phyloP scores from a whole-genome alignment of 345 rosid species.

The Aquilaria malaccensis region DNA sequence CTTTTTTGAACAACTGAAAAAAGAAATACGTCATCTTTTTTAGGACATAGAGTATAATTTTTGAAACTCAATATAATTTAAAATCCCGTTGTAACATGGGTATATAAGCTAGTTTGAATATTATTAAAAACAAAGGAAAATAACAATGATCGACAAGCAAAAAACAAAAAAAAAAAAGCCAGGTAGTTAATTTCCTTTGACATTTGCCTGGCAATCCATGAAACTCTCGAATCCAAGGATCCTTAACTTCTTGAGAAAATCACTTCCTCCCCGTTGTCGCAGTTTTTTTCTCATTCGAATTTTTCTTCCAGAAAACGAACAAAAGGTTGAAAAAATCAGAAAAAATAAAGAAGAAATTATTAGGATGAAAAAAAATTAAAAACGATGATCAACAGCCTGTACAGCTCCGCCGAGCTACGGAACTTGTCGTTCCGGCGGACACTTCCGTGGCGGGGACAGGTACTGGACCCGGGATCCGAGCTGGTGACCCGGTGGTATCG shows the following conservation, averaged over 20 bases:
- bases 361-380: not conserved
- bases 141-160: no score
- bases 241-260: not conserved
- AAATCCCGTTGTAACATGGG: no score
- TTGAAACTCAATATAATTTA: no score
- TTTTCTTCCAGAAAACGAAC: not conserved
- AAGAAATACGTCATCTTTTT: no score
- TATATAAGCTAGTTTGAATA: no score
- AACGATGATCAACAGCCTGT: conserved; percentile 31
- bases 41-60: no score
- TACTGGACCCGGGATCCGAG: conserved; percentile 62
- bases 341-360: no score
- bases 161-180: no score
- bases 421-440: conserved; percentile 40
- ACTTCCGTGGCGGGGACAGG: conserved; percentile 45
- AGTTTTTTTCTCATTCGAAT: not conserved
- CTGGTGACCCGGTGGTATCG: conserved; percentile 61
- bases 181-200: no score
- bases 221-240: conserved; percentile 9
- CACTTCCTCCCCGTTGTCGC: not conserved
- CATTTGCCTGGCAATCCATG: conserved; percentile 12
- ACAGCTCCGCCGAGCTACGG: conserved; percentile 35
- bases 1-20: no score
- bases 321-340: not conserved
- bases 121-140: no score